These are phyloP conservation scores for Kwoniella mangroviensis DNA, from an alignment of 768 basidiomycete species.

Conservation along the genomic window DNA sequence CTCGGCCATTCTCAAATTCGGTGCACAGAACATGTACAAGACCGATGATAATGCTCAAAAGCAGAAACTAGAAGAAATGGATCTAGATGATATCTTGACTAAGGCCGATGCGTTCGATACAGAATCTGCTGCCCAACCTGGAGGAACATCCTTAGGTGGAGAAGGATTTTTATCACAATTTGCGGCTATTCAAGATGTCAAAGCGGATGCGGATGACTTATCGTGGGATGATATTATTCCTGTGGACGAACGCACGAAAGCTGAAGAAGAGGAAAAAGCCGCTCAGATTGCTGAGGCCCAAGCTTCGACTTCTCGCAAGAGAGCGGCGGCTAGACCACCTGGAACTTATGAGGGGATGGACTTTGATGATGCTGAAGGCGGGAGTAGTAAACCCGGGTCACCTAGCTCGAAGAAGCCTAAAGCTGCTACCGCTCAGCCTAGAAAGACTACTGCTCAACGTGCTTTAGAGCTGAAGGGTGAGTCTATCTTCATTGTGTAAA, in stretches of 20 bases:
- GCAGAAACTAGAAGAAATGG: conserved; percentile 97
- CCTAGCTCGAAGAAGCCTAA: conserved; percentile 74
- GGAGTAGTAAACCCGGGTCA: conserved; percentile 63
- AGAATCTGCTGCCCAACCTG: conserved; percentile 75
- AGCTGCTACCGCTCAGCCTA: conserved; percentile 61
- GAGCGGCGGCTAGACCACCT: conserved; percentile 73
- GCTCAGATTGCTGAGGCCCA: conserved; percentile 67
- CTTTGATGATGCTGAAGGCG: conserved; percentile 60
- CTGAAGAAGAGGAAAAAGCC: conserved; percentile 79
- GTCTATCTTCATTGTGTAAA: conserved; percentile 11
- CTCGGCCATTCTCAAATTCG: conserved; percentile 96
- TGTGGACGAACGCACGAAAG: conserved; percentile 80
- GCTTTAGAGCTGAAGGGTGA: conserved; percentile 85
- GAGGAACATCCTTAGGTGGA: conserved; percentile 92
- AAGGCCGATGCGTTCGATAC: conserved; percentile 98
- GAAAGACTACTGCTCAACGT: conserved; percentile 91
- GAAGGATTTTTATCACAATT: conserved; percentile 95
- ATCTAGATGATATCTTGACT: conserved; percentile 95
- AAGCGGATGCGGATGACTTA: conserved; percentile 77
- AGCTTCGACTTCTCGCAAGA: conserved; percentile 71
- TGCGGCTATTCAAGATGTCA: conserved; percentile 94
- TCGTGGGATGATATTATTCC: conserved; percentile 99
- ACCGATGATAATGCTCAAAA: conserved; percentile 91
- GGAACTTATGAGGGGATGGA: conserved; percentile 89
- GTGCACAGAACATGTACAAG: conserved; percentile 99